Evolutionary conservation across 2,329 filamentous ascomycete species (phyloP), one percentile per base, ranked within the genome.

Genomic region (Davidsoniella australis): DNA sequence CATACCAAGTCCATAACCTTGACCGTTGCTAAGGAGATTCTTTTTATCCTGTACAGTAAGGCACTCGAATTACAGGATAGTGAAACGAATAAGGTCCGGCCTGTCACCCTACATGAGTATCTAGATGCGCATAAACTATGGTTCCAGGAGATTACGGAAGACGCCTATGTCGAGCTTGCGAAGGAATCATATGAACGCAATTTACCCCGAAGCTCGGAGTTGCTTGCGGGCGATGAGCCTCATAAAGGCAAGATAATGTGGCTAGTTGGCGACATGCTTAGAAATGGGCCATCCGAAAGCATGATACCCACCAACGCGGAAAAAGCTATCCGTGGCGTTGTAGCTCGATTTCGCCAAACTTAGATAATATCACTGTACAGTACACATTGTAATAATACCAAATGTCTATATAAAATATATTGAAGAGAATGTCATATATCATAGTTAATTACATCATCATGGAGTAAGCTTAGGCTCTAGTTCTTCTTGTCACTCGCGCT

Each of bases 211-310:
- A 43, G 45, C 14, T 50, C 60, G 39, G 70, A 66, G 0, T 54
- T 73, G 5, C 59, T 64, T 20, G 68, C 65, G 1, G 69, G 76
- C 55, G 64, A 69, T 0, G 64, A 66, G 51, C 61, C 72, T 1
- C 74, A 73, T 0, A 66, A 72, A 51, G 74, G 75, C 0, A 78
- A 76, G 61, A 66, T 78, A 42, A 76, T 76, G 73, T 77, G 69
- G 55, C 62, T 78, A 2, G 69, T 78, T 4, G 75, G 75, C 17
- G 73, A 70, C 60, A 72, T 78, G 70, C 70, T 78, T 63, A 64
- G 66, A 4, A 56, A 68, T 1, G 75, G 73, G 0, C 66, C 67
- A 2, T 68, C 73, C 41, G 72, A 75, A 58, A 64, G 70, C 24
- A 75, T 76, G 52, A 69, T 76, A 47, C 73, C 75, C 1, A 61